Base-by-base conservation (phyloP, 495 filamentous ascomycete species). In the Hamigera avellanea region DNA sequence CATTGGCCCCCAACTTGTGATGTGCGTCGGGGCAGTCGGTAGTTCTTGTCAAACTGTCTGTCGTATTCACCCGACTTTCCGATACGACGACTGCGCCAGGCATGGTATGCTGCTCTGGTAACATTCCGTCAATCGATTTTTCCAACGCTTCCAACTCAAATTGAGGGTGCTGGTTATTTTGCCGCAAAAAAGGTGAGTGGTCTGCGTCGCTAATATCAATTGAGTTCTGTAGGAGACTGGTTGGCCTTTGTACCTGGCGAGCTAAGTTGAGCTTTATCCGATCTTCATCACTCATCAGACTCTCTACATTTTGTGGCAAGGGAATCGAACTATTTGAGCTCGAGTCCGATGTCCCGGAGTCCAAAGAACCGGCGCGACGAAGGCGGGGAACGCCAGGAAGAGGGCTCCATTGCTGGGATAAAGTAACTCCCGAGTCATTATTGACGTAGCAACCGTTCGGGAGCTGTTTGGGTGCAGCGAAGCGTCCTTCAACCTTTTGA, bases 241-340 rank as follows among this genome's bases (percentile, higher is more conserved):
- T 34, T 16, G 50, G 42, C 35, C 33, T 39, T 44, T 75, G 77
- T 41, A 60, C 72, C 25, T 80, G 71, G 49, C 78, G 78, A 7
- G 79, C 79, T 49, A 81, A 66, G 39, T 73, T 66, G 37, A 83
- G 78, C 49, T 83, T 87, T 41, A 66, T 69, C 19, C 73, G 64
- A 45, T 87, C 82, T 56, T 87, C 80, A 15, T 81, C 80, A 26
- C 74, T 80, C 76, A 91, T 81, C 44, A 93, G 72, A 51, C 75
- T 86, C 43, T 94, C 89, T 7, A 94, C 81, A 26, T 79, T 73
- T 14, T 74, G 70, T 2, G 88, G 86, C 47, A 83, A 54, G 45
- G 78, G 81, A 14, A 91, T 66, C 0, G 79, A 82, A 41, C n/a
- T n/a, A n/a, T 76, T 75, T 30, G 57, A 66, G 2, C 63, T 72